Conservation (phyloP, 2,329 filamentous ascomycete genomes). For the Pestalotiopsis fici region DNA sequence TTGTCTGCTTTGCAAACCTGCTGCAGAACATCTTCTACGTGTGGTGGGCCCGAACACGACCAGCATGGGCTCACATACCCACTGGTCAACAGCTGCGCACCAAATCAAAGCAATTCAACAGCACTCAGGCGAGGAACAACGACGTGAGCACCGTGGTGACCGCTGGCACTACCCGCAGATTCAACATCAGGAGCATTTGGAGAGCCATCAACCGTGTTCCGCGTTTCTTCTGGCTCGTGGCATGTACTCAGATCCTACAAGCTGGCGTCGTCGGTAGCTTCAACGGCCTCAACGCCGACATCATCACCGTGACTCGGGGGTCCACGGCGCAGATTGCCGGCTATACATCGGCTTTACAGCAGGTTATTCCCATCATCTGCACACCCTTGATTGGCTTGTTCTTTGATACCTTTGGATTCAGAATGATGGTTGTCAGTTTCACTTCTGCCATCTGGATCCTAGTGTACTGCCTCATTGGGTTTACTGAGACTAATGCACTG, state of each 20-base stretch:
- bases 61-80: slow-evolving; percentile 24
- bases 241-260: slow-evolving; percentile 22
- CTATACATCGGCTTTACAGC: slow-evolving; percentile 26
- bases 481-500: slow-evolving; percentile 20
- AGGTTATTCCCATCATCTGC: slow-evolving; percentile 26
- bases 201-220: slow-evolving; percentile 15
- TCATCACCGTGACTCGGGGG: slow-evolving; percentile 21
- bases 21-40: slow-evolving; percentile 22
- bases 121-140: neutral
- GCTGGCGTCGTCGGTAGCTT: slow-evolving; percentile 20
- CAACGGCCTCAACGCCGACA: slow-evolving; percentile 21
- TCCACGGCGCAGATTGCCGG: slow-evolving; percentile 26
- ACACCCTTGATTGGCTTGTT: slow-evolving; percentile 22
- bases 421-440: slow-evolving; percentile 26
- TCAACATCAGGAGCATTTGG: slow-evolving; percentile 1
- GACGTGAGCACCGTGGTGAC: neutral
- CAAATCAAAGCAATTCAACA: neutral
- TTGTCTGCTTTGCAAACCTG: slow-evolving; percentile 21
- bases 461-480: slow-evolving; percentile 25
- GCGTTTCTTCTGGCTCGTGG: slow-evolving; percentile 24
- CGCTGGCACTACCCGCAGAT: neutral
- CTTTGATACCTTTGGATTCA: slow-evolving; percentile 23
- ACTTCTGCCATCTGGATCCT: slow-evolving; percentile 25
- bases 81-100: slow-evolving; percentile 15
- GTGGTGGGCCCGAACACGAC: slow-evolving; percentile 21